Evolutionary conservation across 2,329 filamentous ascomycete species (phyloP), one percentile per base, ranked within the genome.

Genomic region (Aspergillus sclerotialis): DNA sequence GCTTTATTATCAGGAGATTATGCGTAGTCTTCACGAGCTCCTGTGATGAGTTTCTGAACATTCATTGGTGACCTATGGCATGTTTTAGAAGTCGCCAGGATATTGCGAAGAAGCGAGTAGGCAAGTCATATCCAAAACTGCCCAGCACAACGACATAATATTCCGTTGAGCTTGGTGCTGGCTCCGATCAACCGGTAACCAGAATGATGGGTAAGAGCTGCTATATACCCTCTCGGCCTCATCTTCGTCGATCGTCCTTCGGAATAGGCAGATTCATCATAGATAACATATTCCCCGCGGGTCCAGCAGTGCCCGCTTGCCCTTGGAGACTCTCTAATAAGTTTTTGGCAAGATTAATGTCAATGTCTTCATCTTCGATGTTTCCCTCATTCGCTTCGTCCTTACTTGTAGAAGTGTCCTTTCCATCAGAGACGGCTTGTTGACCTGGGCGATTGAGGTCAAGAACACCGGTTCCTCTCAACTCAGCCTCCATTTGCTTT

Each of bases 311-410:
- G 9, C 92, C 92, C 12, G 72, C 86, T 58, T 96, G 90, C 11
- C 84, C 82, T 55, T 94, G 93, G 63, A 98, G 89, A 49, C 86
- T 90, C 58, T 95, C 87, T 1, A 98, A 69, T 35, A 98, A 69
- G 52, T 96, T 96, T 58, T 84, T 87, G 12, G 85, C 88, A 15
- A 98, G 69, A 42, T 92, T 90, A 47, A 88, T 84, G 55, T 96
- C 85, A 17, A 92, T 77, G 43, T 88, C 72, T 4, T 92, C 74
- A 34, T 82, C 78, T 16, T 61, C 60, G 24, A 43, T 38, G n/a
- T 29, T 29, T 6, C 45, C 40, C 2, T 49, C 43, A 9, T 42
- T 40, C 18, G 53, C 53, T 23, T 45, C 46, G n/a, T 44, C 37
- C 8, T 48, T 46, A 4, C 31, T 28, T 12, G 43, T 44, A 12